Evolutionary conservation across 2,329 filamentous ascomycete species (phyloP).

Genomic region (Helotiales sp.): DNA sequence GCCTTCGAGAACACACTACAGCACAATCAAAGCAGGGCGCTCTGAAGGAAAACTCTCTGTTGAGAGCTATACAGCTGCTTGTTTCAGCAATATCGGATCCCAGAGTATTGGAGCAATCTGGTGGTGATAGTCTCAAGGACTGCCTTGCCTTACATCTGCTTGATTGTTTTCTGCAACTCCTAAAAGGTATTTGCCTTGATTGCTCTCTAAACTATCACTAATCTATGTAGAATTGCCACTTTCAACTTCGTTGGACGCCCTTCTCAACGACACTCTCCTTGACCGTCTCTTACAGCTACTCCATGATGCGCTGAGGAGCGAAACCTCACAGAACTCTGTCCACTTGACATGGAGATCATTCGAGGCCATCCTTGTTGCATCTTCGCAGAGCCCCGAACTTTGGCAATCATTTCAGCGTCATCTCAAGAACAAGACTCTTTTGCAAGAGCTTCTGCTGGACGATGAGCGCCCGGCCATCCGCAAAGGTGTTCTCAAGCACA

Average conservation of each 20-base stretch:
- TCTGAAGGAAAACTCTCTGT: slow-evolving; percentile 39
- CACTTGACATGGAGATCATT: slow-evolving; percentile 44
- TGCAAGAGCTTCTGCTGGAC: slow-evolving; percentile 43
- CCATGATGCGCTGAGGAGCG: slow-evolving; percentile 21
- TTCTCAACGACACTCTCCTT: slow-evolving; percentile 37
- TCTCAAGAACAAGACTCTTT: slow-evolving; percentile 37
- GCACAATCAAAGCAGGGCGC: slow-evolving; percentile 27
- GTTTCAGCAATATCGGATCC: slow-evolving; percentile 61
- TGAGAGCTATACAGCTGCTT: slow-evolving; percentile 51
- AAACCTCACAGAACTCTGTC: slow-evolving; percentile 29
- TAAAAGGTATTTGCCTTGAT: slow-evolving; percentile 47
- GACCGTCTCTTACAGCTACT: slow-evolving; percentile 35
- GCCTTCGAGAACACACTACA: slow-evolving; percentile 61
- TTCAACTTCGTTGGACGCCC: slow-evolving; percentile 35
- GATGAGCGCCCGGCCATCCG: slow-evolving; percentile 39
- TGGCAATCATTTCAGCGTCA: slow-evolving; percentile 45
- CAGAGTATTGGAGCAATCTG: slow-evolving; percentile 48
- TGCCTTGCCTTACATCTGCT: slow-evolving; percentile 55
- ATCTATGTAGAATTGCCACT: slow-evolving; percentile 37
- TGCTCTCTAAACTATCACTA: slow-evolving; percentile 29
- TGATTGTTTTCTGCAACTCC: slow-evolving; percentile 54
- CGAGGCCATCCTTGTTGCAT: slow-evolving; percentile 48
- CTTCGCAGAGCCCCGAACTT: slow-evolving; percentile 44
- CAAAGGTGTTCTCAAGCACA: slow-evolving; percentile 33
- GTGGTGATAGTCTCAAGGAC: slow-evolving; percentile 46